Evolutionary conservation across 805 yeast genomes (phyloP), one percentile per base, ranked within the genome.

Genomic region (Cephaloascus albidus): DNA sequence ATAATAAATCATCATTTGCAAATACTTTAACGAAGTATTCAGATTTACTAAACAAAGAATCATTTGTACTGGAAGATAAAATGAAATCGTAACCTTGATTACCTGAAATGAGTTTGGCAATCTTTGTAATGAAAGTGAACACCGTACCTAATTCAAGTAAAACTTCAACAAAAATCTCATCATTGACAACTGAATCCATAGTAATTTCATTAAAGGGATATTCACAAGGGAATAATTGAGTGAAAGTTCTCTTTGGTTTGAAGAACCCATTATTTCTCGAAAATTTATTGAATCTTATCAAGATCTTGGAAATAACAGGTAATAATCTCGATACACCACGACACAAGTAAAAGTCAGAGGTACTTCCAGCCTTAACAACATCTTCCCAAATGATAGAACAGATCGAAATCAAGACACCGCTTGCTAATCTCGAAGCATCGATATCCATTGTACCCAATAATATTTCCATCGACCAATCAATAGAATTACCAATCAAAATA

Each of bases 131-230:
- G 49, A 64, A 74, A 14, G 78, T 65, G 40, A 79, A 72, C n/a
- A 83, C 62, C 14, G 81, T 70, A 4, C 81, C 66, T 37, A 85
- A 54, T 53, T 87, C 96, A 33, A 84, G 61, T 39, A 86, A 60
- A 3, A 82, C 66, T 53, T 87, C 96, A 20, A 79, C 85, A 41
- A 83, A 65, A 2, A 70, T 63, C 45, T 78, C 84, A 44, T 81
- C 85, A 45, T 77, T 75, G 16, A 85, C 83, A 35, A 79, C 66
- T 0, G 94, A 81, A 52, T 87, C 95, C 46, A 84, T 73, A 0
- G 89, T 76, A 23, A 68, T 51, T 34, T 76, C 80, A 36, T 61
- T 60, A 51, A 81, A 80, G 15, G 95, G 95, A 50, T 72, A 75
- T 14, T 60, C 56, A 20, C 68, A 65, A 6, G 93, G 95, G 63